Base-by-base conservation (phyloP, 202 grass and related monocot species). In the Hordeum pubiflorum region DNA sequence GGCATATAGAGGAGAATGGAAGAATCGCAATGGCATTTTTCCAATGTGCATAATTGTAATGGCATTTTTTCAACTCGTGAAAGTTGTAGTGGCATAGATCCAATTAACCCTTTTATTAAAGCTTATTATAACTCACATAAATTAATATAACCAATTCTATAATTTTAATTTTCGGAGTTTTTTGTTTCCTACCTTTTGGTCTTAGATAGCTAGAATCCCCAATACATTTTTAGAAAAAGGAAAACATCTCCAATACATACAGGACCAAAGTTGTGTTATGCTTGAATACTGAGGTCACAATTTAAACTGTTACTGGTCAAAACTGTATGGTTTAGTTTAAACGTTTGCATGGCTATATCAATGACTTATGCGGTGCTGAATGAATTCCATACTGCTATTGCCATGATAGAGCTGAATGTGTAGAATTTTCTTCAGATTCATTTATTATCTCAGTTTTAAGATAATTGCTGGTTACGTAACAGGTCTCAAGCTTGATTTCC, bases 401-500 rank as follows among this genome's bases (percentile, higher is more conserved):
- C 58, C 14, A 63, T 69, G 69, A 71, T 70, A 44, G 9, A 27
- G 24, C 6, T 7, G 11, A 77, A 18, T 72, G 62, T 63, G 43
- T 72, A 56, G 9, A 71, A n/a, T 77, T 66, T 66, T 0, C 10
- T 60, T 81, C 5, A 46, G 5, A 75, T 34, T 76, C 31, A 33
- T 54, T 58, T 21, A 13, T 7, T 50, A 75, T 54, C 50, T 52
- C 38, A 27, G 44, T 76, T 20, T 43, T 71, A 80, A 33, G 33
- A 20, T 60, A 38, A 22, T 43, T 76, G 4, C 9, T 84, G 12
- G 22, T 63, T 74, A 38, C 75, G 29, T 61, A 61, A 74, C 64
- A 58, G 70, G 55, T 72, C 63, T 39, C 78, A 72, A 77, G 64
- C 21, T 76, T 58, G 64, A 72, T 63, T 89, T 77, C 10, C 33